A percentile compares a stretch with the other conserved stretches of the same genome.
Conservation (phyloP, 768 basidiomycete genomes). For the Sporobolomyces roseus region DNA sequence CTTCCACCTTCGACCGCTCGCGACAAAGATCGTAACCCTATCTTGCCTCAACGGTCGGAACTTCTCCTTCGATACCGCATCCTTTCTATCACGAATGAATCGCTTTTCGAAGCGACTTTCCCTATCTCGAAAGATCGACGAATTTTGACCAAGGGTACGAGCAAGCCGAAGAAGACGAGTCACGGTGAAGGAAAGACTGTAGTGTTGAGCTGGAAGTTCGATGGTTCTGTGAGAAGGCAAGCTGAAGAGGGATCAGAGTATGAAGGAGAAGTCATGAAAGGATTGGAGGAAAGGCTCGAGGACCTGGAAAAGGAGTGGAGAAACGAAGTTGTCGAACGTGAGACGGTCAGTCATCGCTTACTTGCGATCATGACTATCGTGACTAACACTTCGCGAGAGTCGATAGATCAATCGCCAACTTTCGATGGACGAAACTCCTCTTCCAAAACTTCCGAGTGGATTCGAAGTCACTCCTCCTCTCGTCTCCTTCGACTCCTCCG, state of each 20-base stretch:
- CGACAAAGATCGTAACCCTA: too few relatives aligned
- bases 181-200: neutral
- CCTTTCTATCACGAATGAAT: neutral
- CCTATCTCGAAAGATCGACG: neutral
- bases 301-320: conserved; percentile 1
- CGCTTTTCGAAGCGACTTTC: neutral
- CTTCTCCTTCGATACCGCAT: neutral
- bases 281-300: neutral
- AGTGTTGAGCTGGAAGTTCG: neutral
- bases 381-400: too few relatives aligned
- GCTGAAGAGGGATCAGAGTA: neutral
- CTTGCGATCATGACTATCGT: neutral
- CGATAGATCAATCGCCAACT: too few relatives aligned
- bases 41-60: neutral
- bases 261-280: neutral
- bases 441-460: neutral
- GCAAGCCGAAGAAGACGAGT: neutral
- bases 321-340: neutral
- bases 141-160: too few relatives aligned
- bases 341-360: neutral
- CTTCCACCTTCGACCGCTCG: neutral
- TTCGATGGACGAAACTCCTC: too few relatives aligned
- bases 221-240: too few relatives aligned
- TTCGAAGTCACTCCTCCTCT: neutral
- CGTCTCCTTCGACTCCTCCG: neutral